Percentiles rank a stretch among this genome's conserved stretches.
These are phyloP conservation scores for Tulasnella sp. DNA, from an alignment of 768 basidiomycete species.

Conservation along the genomic window DNA sequence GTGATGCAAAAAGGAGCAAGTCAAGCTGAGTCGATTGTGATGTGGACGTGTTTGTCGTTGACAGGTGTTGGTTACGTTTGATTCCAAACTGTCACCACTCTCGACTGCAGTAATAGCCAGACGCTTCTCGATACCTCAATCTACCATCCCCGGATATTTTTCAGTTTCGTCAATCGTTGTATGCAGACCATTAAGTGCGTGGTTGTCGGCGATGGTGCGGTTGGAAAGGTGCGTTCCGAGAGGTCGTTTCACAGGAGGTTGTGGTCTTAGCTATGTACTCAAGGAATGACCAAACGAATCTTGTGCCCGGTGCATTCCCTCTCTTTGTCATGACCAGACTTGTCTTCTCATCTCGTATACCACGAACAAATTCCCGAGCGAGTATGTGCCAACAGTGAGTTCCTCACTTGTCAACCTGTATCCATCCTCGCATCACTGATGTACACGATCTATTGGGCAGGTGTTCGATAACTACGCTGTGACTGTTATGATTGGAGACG, in stretches of 20 bases:
- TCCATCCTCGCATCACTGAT: too few relatives aligned
- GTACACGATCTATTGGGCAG: slow-evolving; percentile 32
- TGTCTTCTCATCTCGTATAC: slow-evolving; percentile 96
- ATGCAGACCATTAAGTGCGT: slow-evolving; percentile 99
- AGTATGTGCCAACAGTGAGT: slow-evolving; percentile 96
- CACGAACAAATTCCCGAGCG: slow-evolving; percentile 96
- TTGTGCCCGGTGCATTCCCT: slow-evolving; percentile 11
- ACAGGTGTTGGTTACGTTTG: too few relatives aligned
- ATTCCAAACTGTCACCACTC: too few relatives aligned
- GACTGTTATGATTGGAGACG: slow-evolving; percentile 99
- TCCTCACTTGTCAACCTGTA: neutral
- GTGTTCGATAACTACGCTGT: slow-evolving; percentile 98
- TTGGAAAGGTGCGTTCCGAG: slow-evolving; percentile 69
- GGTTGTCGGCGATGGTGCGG: slow-evolving; percentile 95
- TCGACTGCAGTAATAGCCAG: too few relatives aligned
- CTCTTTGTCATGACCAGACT: slow-evolving; percentile 40
- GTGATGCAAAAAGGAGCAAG: too few relatives aligned
- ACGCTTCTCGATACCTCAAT: too few relatives aligned
- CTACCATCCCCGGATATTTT: neutral
- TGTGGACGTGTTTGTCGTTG: too few relatives aligned
- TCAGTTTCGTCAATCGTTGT: neutral
- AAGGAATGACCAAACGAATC: neutral
- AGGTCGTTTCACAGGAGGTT: neutral
- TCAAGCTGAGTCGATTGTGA: too few relatives aligned
- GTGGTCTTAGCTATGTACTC: neutral